phyloP scores from a whole-genome alignment of 139 green algal species.

The Picochlorum sp. region DNA sequence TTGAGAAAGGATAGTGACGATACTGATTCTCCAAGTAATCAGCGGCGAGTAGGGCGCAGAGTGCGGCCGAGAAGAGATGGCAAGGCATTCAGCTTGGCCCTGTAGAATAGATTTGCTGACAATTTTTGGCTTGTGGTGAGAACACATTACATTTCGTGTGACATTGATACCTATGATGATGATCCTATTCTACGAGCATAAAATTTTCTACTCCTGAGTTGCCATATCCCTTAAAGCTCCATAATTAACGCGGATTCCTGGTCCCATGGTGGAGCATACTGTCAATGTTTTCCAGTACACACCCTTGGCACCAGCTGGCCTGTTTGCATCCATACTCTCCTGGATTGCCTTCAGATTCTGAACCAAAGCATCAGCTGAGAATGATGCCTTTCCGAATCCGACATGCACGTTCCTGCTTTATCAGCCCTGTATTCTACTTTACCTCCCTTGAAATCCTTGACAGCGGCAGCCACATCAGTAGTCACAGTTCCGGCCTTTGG shows the following conservation, averaged over 20 bases:
- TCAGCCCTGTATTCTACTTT: conserved; percentile 99
- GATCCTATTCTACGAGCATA: neutral
- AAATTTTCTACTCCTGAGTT: conserved; percentile 10
- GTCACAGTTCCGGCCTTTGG: conserved; percentile 99
- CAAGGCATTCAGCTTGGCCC: neutral
- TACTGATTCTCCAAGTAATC: neutral
- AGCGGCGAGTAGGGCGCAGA: neutral
- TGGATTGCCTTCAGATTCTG: conserved; percentile 85
- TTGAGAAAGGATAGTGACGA: neutral
- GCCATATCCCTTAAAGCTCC: conserved; percentile 36
- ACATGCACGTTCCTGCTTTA: conserved; percentile 96
- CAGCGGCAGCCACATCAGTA: conserved; percentile 81
- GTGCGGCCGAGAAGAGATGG: neutral
- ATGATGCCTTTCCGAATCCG: conserved; percentile 83
- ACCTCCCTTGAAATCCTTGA: conserved; percentile 97
- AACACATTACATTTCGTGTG: neutral
- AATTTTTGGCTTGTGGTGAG: neutral
- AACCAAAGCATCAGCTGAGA: conserved; percentile 74
- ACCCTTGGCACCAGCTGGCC: conserved; percentile 92
- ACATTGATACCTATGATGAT: neutral
- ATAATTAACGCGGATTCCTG: conserved; percentile 69
- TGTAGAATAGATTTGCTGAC: neutral
- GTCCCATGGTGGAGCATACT: conserved; percentile 94
- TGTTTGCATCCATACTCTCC: conserved; percentile 87
- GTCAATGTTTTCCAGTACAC: conserved; percentile 94